phyloP scores from a whole-genome alignment of 306 rosid genomes.

The Inga leiocalycina region DNA sequence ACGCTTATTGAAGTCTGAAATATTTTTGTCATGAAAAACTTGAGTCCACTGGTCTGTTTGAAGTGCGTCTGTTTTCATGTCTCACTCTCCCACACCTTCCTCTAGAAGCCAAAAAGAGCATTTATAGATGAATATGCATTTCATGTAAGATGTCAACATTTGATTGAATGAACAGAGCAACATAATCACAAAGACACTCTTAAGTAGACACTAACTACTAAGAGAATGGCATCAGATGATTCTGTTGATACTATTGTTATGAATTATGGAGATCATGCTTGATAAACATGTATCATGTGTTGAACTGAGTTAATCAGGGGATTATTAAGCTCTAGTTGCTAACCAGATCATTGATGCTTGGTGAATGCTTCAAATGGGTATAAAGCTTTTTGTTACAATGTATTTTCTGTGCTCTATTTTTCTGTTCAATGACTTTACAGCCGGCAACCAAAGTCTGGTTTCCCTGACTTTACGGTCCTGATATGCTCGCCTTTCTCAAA shows the following conservation, averaged over 20 bases:
- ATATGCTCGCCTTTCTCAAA: constrained; percentile 16
- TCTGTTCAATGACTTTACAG: neutral
- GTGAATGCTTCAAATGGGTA: neutral
- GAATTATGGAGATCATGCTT: neutral
- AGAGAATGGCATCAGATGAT: neutral
- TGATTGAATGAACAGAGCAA: neutral
- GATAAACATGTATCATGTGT: neutral
- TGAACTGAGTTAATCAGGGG: neutral
- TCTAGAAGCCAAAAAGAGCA: neutral
- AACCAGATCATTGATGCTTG: neutral
- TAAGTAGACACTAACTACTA: neutral
- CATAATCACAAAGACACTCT: neutral
- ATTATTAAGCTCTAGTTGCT: neutral
- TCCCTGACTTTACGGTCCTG: neutral
- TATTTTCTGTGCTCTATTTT: neutral
- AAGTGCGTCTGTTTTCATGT: neutral
- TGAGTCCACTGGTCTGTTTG: neutral
- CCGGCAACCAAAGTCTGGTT: neutral
- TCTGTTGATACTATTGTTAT: neutral
- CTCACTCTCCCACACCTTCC: neutral
- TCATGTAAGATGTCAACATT: neutral
- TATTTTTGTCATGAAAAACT: neutral
- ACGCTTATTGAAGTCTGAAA: neutral
- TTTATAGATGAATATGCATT: neutral
- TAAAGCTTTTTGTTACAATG: neutral